Base-by-base conservation (phyloP, 1,284 basidiomycete genomes). In the Trametes polyzona region DNA sequence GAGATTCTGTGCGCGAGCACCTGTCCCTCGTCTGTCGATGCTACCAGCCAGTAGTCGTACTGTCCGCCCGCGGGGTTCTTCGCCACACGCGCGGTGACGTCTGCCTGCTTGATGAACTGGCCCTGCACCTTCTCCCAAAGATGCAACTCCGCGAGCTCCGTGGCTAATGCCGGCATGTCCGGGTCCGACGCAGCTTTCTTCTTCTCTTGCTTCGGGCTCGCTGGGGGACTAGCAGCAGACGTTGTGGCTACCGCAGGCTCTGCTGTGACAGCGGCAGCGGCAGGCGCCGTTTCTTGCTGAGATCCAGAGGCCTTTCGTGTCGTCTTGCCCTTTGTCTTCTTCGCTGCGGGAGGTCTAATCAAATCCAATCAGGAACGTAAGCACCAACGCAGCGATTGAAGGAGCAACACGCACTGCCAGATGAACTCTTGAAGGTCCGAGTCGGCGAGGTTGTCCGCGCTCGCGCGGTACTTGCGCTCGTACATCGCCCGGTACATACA, bases 401-500 rank as follows among this genome's bases (percentile, higher is more conserved):
- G n/a, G 5, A 30, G n/a, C n/a, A n/a, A n/a, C 11, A 81, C 88
- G 71, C 62, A 92, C 91, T 81, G 80, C 83, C 86, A 92, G 29
- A 92, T 83, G 65, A 95, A 90, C 62, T 90, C 84, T 47, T 89
- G 82, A 26, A 95, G 75, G 49, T 92, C 87, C 3, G 78, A 71
- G 63, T 93, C 90, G 17, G 74, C 73, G 8, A 88, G 82, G 52
- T 78, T 80, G 60, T 95, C 90, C 17, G 92, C 91, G 59, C 83
- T 86, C 49, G 67, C 78, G 66, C 80, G 86, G 77, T 88, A 89
- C 77, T 95, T 96, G 75, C 93, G 83, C 72, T 98, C 96, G 73
- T 89, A 98, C 82, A 96, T 93, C 56, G 96, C 96, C 39, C 93
- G 88, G 65, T 97, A 90, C 79, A 95, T 91, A 72, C 95, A 95